Conservation (phyloP, 495 filamentous ascomycete genomes). For the Aspergillus indologenus region DNA sequence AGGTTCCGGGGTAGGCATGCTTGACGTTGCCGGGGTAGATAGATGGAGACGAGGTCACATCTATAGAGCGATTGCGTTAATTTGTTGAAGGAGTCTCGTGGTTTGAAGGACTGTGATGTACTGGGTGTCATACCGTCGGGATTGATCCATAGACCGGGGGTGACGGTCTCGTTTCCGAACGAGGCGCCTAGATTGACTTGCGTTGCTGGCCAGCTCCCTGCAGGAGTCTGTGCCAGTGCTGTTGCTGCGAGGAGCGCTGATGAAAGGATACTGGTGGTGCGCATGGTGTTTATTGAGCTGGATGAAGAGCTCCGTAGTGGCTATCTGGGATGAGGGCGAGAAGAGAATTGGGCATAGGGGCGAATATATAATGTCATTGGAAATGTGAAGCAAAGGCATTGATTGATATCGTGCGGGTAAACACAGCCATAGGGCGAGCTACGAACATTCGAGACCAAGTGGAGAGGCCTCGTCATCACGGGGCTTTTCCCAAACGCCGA, state of each 20-base stretch:
- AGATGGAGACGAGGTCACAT: neutral
- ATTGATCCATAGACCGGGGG: neutral
- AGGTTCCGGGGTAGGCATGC: neutral
- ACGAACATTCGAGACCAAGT: neutral
- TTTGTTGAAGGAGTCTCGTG: too few relatives aligned
- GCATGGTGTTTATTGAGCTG: neutral
- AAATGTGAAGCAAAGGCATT: too few relatives aligned
- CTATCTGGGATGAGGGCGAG: neutral
- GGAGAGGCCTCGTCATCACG: neutral
- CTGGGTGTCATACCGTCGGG: neutral
- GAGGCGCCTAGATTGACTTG: neutral
- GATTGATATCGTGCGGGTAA: neutral
- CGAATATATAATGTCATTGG: too few relatives aligned
- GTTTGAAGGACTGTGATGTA: neutral
- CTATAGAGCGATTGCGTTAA: neutral
- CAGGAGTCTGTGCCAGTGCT: neutral
- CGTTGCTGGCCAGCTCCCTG: neutral
- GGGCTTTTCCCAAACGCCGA: neutral
- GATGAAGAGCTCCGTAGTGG: too few relatives aligned
- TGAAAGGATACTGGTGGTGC: neutral
- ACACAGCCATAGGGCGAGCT: neutral
- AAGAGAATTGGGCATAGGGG: too few relatives aligned
- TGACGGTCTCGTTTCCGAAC: neutral
- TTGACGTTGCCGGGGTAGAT: neutral
- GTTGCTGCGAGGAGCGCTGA: neutral